Conservation (phyloP, 805 yeast species). For the Candida methanosorbosa region DNA sequence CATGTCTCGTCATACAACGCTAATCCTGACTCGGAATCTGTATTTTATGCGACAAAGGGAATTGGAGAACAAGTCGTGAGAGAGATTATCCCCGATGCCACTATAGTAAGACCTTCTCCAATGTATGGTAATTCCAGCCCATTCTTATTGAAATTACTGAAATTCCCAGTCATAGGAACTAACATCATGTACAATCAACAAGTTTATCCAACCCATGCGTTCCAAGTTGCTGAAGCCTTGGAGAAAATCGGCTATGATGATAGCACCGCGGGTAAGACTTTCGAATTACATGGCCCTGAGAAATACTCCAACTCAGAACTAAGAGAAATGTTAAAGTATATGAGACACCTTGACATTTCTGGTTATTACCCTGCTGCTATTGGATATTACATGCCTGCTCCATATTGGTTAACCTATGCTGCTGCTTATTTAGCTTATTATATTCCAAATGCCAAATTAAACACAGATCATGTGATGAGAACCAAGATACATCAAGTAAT, state of each 20-base stretch:
- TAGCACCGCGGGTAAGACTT: slow-evolving; percentile 67
- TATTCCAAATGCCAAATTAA: slow-evolving; percentile 29
- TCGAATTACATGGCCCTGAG: slow-evolving; percentile 70
- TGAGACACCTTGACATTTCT: slow-evolving; percentile 25
- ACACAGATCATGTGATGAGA: slow-evolving; percentile 71
- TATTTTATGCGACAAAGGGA: slow-evolving; percentile 74
- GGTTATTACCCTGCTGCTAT: slow-evolving; percentile 28
- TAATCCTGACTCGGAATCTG: slow-evolving; percentile 54
- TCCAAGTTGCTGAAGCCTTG: slow-evolving; percentile 71
- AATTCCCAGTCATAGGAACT: slow-evolving; percentile 48
- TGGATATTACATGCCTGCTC: slow-evolving; percentile 29
- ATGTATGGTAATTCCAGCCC: slow-evolving; percentile 70
- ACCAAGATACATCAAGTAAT: slow-evolving; percentile 57
- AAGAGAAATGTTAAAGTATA: slow-evolving; percentile 57
- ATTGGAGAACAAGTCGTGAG: slow-evolving; percentile 65
- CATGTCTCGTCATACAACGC: slow-evolving; percentile 81
- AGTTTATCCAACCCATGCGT: slow-evolving; percentile 64
- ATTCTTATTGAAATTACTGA: slow-evolving; percentile 54
- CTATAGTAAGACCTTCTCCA: slow-evolving; percentile 81
- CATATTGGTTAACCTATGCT: slow-evolving; percentile 35
- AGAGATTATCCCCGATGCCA: slow-evolving; percentile 61
- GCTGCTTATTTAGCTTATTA: slow-evolving; percentile 35
- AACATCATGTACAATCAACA: slow-evolving; percentile 60
- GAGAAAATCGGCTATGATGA: slow-evolving; percentile 78
- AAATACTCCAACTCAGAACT: slow-evolving; percentile 52